A percentile compares a stretch with the other conserved stretches of the same genome.
Evolutionary conservation across 441 rosid genomes (phyloP).

Genomic region (Erodium moschatum): DNA sequence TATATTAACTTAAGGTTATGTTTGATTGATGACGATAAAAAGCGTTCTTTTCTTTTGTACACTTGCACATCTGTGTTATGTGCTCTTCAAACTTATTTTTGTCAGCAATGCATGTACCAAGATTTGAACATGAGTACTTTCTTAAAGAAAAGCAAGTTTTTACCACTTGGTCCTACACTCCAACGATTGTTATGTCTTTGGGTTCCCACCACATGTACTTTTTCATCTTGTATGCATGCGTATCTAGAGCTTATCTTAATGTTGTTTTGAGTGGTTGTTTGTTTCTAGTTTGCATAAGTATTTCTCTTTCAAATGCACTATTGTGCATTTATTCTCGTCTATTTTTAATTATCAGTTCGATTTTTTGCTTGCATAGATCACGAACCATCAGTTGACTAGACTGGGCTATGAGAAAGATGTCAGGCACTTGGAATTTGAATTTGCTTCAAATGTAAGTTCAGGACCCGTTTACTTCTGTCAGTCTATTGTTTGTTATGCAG

Average conservation of each 20-base stretch:
- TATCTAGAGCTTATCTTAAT: neutral
- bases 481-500: neutral
- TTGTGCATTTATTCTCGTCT: neutral
- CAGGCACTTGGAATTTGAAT: constrained; percentile 81
- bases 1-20: no score
- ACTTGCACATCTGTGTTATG: no score
- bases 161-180: no score
- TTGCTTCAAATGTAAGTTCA: constrained; percentile 56
- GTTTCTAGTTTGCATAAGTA: neutral
- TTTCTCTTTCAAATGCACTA: neutral
- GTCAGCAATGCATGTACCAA: neutral
- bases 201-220: neutral
- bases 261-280: neutral
- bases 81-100: no score
- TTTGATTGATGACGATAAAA: no score
- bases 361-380: constrained; percentile 35
- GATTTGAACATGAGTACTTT: neutral
- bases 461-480: neutral
- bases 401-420: constrained; percentile 67
- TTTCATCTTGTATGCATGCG: neutral
- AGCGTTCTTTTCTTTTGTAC: no score
- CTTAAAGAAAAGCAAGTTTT: neutral
- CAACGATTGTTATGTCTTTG: neutral
- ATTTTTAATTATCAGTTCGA: neutral
- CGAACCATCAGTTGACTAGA: constrained; percentile 54